Base-by-base conservation (phyloP, 176 grass and related monocot genomes). In the Oryza officinalis region DNA sequence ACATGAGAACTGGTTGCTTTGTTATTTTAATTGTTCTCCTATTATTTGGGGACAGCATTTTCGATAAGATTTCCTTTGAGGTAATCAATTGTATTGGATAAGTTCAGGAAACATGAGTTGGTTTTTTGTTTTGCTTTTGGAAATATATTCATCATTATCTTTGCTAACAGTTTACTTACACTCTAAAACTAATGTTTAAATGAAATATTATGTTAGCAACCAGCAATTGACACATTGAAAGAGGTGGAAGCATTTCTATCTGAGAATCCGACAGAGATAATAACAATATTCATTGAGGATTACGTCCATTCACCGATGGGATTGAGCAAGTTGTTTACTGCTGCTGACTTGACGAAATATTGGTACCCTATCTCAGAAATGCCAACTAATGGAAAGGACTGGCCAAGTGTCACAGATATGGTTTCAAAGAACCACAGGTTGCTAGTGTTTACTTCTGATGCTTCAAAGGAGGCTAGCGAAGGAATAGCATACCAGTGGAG, bases 271-370 rank as follows among this genome's bases (percentile, higher is more conserved):
- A 92, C 89, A 26, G 96, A 98, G 82, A 94, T 98, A 70, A 86
- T 98, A 44, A 94, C 93, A 18, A 94, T 98, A 90, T 92, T 98
- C 81, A 95, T 98, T 10, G 96, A 98, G 77, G 96, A 98, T 74
- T 98, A 98, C 52, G 91, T 98, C 59, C 91, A 65, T 28, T 75
- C 96, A 45, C 89, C 89, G 0, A 95, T 92, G 89, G 89, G 96
- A 69, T 86, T 95, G 70, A 92, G 86, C 79, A 98, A 94, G 82
- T 41, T 95, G 64, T 95, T 98, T 76, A 88, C 82, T 46, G 79
- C 90, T 78, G 87, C 96, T 43, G 91, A 88, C 82, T 89, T 98
- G 87, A 88, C 83, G 57, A 98, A 95, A 75, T 95, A 94, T 74
- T 92, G 77, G 91, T 95, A 93, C 73, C 96, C 96, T 8, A 83